Evolutionary conservation across 78 protist genomes (phyloP), one percentile per base, ranked within the genome.

Genomic region (Reticulomyxa filosa): DNA sequence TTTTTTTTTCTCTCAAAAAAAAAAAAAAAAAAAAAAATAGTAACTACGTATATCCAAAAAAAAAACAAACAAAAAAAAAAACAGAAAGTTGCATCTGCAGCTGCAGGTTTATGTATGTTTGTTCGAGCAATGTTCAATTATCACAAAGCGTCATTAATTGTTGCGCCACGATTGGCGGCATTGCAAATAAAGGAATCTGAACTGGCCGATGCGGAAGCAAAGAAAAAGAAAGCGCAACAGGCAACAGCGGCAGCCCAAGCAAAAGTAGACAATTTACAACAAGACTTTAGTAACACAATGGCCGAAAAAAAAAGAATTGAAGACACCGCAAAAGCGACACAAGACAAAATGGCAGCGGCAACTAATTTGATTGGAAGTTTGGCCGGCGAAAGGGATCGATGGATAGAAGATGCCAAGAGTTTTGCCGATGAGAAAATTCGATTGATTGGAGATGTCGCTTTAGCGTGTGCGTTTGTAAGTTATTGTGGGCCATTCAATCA

Each of bases 401-500:
- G 94, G 94, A 73, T 80, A 4, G 30, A 38, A 42, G 72, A 73
- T 57, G 22, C 69, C 57, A 52, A 52, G 20, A 78, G 52, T n/a
- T 82, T 84, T 38, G 73, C 59, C 10, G 76, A 74, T n/a, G 42
- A 29, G 29, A 77, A 77, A 37, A 0, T 27, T 1, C 27, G 73
- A 39, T 75, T 88, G 17, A 76, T 78, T 6, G 94, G 94, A 5
- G 94, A 88, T 35, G 81, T 78, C 2, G 77, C 81, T 22, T 7
- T 81, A 20, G 69, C 83, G 22, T 50, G 83, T 32, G 87, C 83
- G 27, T 88, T 88, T 62, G 26, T 88, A 32, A 65, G 81, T 38
- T 88, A 84, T 81, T 26, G 69, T 20, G 94, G 94, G 0, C 88
- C 88, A 5, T 88, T 77, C 79, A 88, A 83, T 76, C n/a, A 57